phyloP scores from a whole-genome alignment of 805 yeast species.

The Barnettozyma pratensis region DNA sequence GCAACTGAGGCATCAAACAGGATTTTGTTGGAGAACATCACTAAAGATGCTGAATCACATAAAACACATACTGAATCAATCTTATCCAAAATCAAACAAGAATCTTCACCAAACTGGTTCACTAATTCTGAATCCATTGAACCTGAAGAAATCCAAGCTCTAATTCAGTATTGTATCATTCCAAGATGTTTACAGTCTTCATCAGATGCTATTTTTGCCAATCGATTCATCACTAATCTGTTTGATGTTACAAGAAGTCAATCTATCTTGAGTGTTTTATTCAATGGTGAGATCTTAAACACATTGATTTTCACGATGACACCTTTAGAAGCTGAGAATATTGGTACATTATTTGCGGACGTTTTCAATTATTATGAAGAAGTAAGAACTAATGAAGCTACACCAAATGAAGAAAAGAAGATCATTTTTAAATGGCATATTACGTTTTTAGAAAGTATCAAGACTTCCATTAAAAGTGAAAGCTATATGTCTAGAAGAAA shows the following conservation, averaged over 20 bases:
- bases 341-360: constrained; percentile 68
- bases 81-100: constrained; percentile 26
- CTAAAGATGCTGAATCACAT: constrained; percentile 32
- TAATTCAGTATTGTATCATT: constrained; percentile 61
- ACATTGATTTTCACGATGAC: constrained; percentile 67
- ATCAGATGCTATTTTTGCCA: constrained; percentile 70
- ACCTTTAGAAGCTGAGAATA: constrained; percentile 71
- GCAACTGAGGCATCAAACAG: constrained; percentile 8
- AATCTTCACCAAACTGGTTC: constrained; percentile 38
- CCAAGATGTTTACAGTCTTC: constrained; percentile 80
- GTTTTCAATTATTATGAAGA: constrained; percentile 42
- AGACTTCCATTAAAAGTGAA: constrained; percentile 28
- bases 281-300: constrained; percentile 43
- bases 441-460: constrained; percentile 31
- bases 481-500: constrained; percentile 80
- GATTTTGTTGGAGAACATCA: constrained; percentile 3
- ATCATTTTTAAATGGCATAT: constrained; percentile 51
- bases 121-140: constrained; percentile 7
- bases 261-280: constrained; percentile 38
- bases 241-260: constrained; percentile 40
- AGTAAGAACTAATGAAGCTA: constrained; percentile 35
- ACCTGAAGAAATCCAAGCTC: constrained; percentile 25
- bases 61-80: constrained; percentile 29
- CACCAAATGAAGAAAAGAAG: constrained; percentile 28
- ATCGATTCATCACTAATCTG: constrained; percentile 52